phyloP scores from a whole-genome alignment of 768 basidiomycete species.

The Erythrobasidium yunnanense region DNA sequence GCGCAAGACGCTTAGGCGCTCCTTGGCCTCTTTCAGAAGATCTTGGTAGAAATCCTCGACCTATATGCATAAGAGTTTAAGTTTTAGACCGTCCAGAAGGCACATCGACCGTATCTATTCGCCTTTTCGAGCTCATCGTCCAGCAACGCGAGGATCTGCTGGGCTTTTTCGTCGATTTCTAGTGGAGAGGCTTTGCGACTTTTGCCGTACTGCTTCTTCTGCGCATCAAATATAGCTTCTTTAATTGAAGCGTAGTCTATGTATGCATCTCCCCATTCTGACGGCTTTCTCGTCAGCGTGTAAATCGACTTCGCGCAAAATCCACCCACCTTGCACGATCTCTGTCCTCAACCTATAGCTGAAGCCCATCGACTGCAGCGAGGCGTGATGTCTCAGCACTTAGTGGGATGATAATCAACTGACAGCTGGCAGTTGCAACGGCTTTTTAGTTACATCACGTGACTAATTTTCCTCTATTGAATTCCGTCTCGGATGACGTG shows the following conservation, averaged over 20 bases:
- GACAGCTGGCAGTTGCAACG: too few relatives aligned
- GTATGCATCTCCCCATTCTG: conserved; percentile 19
- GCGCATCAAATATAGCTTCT: not conserved
- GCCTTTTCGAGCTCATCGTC: conserved; percentile 8
- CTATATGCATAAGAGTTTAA: not conserved
- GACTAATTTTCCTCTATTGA: too few relatives aligned
- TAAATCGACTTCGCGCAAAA: not conserved
- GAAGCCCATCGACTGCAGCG: too few relatives aligned
- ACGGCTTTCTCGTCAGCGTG: not conserved
- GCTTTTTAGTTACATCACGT: too few relatives aligned
- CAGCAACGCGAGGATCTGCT: not conserved
- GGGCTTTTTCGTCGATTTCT: not conserved
- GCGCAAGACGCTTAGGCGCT: not conserved
- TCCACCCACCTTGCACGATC: not conserved
- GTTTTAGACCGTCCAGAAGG: not conserved
- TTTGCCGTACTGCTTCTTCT: not conserved
- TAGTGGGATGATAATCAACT: too few relatives aligned
- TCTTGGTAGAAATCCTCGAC: conserved; percentile 6
- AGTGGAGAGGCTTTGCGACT: not conserved
- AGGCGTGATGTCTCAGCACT: too few relatives aligned
- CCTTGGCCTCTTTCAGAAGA: not conserved
- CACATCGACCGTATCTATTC: not conserved
- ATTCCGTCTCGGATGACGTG: too few relatives aligned
- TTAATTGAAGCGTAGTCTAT: conserved; percentile 5
- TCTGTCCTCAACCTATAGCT: not conserved